Evolutionary conservation across 2,329 filamentous ascomycete genomes (phyloP), one percentile per base, ranked within the genome.

Genomic region (Aspergillus tanneri): DNA sequence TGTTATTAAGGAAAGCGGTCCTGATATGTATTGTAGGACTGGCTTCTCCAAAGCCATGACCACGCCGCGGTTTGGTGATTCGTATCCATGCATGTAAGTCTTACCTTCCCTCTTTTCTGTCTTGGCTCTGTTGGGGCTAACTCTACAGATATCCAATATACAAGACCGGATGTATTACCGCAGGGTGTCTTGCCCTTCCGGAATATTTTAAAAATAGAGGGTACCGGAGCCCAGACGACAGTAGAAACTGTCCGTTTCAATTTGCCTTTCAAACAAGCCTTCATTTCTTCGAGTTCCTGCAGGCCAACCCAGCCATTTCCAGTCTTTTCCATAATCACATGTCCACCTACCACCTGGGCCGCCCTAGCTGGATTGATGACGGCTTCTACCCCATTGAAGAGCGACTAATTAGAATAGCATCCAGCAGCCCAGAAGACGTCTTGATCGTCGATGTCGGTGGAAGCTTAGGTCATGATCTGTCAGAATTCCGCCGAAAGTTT

Each of bases 371-470:
- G 60, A 53, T 60, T 43, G 60, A 62, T 22, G 35, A 45, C 8
- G 54, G 56, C 41, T 76, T 40, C 49, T 64, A 63, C 43, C 59
- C 62, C 4, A 54, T 62, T 3, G 40, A 43, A 12, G 42, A 51
- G 5, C n/a, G n/a, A n/a, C 46, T 50, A 37, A 51, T 62, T 3
- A 25, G 51, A n/a, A 50, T 55, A 3, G 48, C 49, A 14, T 35
- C 36, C 5, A 10, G 12, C 3, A 25, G 36, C 2, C 21, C 25
- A 4, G n/a, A 40, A 3, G 51, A 58, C 11, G 60, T 65, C 6
- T 46, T 65, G 1, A 51, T 70, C 16, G 72, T 77, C 0, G 74
- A 77, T 52, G 59, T 77, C 1, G 74, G 72, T 5, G 74, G 72
- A 9, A 62, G 66, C 14, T 42, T 65, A 0, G 72, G 74, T 4